phyloP scores from a whole-genome alignment of 371 early-diverging fungal species.

The Actinomucor elegans region DNA sequence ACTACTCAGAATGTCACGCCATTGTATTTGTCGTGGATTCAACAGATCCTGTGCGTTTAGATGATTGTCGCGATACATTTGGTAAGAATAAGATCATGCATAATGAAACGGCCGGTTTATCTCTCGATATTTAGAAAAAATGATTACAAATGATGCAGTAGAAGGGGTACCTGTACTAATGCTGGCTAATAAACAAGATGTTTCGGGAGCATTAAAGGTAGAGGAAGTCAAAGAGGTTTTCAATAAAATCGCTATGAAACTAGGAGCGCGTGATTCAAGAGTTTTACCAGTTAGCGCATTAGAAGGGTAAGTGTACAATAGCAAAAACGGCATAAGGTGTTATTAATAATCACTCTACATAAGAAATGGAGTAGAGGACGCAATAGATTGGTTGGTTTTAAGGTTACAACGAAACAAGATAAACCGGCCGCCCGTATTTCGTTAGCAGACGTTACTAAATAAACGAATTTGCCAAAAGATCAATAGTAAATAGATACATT shows the following conservation, averaged over 20 bases:
- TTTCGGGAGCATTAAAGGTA: conserved; percentile 66
- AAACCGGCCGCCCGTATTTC: conserved; percentile 75
- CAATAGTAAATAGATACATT: no score
- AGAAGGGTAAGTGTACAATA: conserved; percentile 61
- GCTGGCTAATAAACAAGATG: conserved; percentile 94
- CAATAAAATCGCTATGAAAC: conserved; percentile 80
- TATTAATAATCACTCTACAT: neutral
- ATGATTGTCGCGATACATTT: conserved; percentile 79
- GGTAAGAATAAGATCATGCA: conserved; percentile 65
- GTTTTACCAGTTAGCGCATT: conserved; percentile 79
- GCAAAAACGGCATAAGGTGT: neutral
- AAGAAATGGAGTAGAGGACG: conserved; percentile 83
- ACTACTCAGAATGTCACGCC: conserved; percentile 93
- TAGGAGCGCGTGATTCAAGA: conserved; percentile 75
- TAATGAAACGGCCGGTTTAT: neutral
- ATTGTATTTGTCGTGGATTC: conserved; percentile 94
- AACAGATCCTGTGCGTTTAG: conserved; percentile 75
- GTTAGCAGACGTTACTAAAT: conserved; percentile 19
- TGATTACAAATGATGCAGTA: conserved; percentile 73
- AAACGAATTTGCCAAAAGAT: no score
- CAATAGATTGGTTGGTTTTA: conserved; percentile 79
- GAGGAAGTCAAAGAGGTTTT: conserved; percentile 91
- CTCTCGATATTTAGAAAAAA: conserved; percentile 47
- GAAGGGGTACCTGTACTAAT: conserved; percentile 92
- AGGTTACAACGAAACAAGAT: conserved; percentile 79